phyloP scores from a whole-genome alignment of 2,329 filamentous ascomycete genomes.

The Neoarthrinium moseri region DNA sequence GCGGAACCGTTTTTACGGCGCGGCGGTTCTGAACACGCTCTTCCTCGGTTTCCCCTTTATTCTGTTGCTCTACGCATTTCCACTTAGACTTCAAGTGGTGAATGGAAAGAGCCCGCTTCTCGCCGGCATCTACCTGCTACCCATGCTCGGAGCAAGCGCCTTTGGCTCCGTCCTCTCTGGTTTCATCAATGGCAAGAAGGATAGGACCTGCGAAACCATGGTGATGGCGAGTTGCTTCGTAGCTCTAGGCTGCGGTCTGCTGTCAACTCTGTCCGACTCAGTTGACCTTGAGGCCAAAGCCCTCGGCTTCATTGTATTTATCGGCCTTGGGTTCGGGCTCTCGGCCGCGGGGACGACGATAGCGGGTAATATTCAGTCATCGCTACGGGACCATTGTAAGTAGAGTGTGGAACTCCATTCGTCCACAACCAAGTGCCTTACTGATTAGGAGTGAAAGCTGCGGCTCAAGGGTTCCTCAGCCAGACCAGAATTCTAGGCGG shows the following conservation, averaged over 20 bases:
- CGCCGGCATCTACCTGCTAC: slow-evolving; percentile 51
- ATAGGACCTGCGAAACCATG: slow-evolving; percentile 43
- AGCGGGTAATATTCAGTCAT: slow-evolving; percentile 38
- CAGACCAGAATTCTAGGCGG: slow-evolving; percentile 52
- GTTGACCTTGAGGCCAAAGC: slow-evolving; percentile 40
- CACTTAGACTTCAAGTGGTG: slow-evolving; percentile 49
- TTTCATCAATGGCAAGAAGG: slow-evolving; percentile 38
- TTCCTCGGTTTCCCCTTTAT: slow-evolving; percentile 51
- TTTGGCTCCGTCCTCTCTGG: slow-evolving; percentile 43
- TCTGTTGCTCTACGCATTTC: slow-evolving; percentile 47
- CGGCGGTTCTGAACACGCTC: slow-evolving; percentile 42
- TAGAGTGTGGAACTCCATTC: too few species aligned
- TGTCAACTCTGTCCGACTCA: slow-evolving; percentile 37
- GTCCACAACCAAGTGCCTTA: too few species aligned
- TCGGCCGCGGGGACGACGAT: slow-evolving; percentile 47
- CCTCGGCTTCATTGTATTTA: slow-evolving; percentile 47
- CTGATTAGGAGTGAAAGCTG: too few species aligned
- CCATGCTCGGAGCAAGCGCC: slow-evolving; percentile 49
- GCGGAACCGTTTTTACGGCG: slow-evolving; percentile 43
- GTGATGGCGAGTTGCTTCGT: slow-evolving; percentile 40
- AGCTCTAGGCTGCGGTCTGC: slow-evolving; percentile 44
- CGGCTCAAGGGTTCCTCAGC: slow-evolving; percentile 52
- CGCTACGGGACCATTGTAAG: slow-evolving; percentile 45
- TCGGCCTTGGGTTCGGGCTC: slow-evolving; percentile 53
- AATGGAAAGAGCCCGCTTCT: slow-evolving; percentile 43